Evolutionary conservation across 805 yeast species (phyloP).

Genomic region (Candida caryicola): DNA sequence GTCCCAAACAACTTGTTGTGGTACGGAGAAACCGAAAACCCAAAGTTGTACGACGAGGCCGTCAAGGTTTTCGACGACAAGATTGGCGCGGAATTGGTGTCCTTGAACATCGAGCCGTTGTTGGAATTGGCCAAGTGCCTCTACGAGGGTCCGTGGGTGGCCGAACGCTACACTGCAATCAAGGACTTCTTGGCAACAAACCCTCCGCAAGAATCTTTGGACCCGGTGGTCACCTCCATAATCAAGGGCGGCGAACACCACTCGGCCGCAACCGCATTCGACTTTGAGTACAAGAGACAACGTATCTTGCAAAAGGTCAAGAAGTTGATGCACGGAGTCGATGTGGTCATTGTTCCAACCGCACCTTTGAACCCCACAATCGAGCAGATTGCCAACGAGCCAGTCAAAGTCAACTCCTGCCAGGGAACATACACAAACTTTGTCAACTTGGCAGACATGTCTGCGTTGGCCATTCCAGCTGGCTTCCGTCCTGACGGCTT

Average conservation of each 20-base stretch:
- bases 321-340: constrained; percentile 54
- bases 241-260: constrained; percentile 75
- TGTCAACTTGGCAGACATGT: constrained; percentile 88
- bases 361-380: constrained; percentile 90
- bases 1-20: constrained; percentile 73
- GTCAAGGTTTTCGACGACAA: constrained; percentile 42
- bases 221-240: constrained; percentile 78
- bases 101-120: constrained; percentile 71
- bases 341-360: constrained; percentile 86
- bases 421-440: constrained; percentile 99
- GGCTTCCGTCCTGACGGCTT: constrained; percentile 83
- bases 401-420: constrained; percentile 75
- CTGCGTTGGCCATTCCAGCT: constrained; percentile 88
- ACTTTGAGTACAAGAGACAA: constrained; percentile 83
- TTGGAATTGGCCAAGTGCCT: constrained; percentile 80
- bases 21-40: constrained; percentile 80
- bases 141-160: constrained; percentile 99
- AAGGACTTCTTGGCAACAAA: constrained; percentile 66
- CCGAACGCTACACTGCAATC: constrained; percentile 86
- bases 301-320: constrained; percentile 67
- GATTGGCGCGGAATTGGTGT: constrained; percentile 52
- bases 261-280: constrained; percentile 80
- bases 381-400: constrained; percentile 69
- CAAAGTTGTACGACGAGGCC: constrained; percentile 61
- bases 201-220: constrained; percentile 69